Base-by-base conservation (phyloP, 1,284 basidiomycete genomes). In the Laetiporus sulphureus region DNA sequence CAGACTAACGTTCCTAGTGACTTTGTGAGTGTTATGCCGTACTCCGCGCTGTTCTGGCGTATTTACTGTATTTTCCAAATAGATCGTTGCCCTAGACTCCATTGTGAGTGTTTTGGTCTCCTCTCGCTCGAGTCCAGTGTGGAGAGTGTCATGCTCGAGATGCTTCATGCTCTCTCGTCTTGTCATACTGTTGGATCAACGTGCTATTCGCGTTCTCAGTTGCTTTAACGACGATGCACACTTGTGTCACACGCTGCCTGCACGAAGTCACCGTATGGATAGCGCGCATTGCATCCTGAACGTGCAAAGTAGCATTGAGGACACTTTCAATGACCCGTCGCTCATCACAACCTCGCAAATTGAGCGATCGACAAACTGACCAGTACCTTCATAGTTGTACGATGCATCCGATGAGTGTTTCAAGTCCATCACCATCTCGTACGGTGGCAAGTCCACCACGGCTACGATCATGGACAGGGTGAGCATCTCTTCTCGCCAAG, bases 381-480 rank as follows among this genome's bases (percentile, higher is more conserved):
- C n/a, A 29, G 2, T 45, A 73, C 64, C 70, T 79, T 68, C 83
- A 62, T 52, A 77, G 67, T 15, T 46, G 50, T 18, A 71, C 10
- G 84, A 78, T 55, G 77, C 77, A 33, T 75, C 77, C n/a, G 64
- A 73, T 12, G 37, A 73, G 35, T 90, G 89, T 61, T 77, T 74
- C 56, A 64, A 77, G 61, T 55, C 52, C 15, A 79, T 91, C 51
- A 77, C 74, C 24, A 83, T 91, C 56, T 64, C 70, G 3, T 79
- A 73, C 58, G 65, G 70, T 25, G 85, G 83, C 49, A 81, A 79
- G 60, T 72, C 75, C 2, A 66, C 76, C 8, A 52, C 58, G 13
- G 89, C 87, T 2, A 66, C 61, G 6, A 76, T 92, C 50, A 71
- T 71, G 54, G 88, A 91, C 61, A 69, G 73, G 71, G 82, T 83